Evolutionary conservation across 768 basidiomycete genomes (phyloP).

Genomic region (Coprinellus micaceus): DNA sequence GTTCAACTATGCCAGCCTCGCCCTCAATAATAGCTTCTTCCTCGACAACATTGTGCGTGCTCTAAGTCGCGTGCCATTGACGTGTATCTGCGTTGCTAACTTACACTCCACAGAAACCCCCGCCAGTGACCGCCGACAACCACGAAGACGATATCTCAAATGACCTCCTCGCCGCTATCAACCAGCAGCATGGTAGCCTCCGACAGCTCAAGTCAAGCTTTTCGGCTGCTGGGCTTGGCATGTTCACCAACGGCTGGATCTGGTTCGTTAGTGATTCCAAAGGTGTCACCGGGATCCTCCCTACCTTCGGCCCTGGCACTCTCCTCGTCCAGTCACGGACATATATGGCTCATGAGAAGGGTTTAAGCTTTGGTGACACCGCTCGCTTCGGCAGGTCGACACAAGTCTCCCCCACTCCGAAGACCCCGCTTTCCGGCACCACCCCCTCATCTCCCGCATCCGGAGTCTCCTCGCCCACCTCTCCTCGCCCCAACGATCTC

Average conservation of each 20-base stretch:
- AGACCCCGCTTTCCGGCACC: conserved; percentile 26
- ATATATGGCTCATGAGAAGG: conserved; percentile 22
- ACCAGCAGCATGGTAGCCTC: conserved; percentile 56
- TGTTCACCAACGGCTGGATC: conserved; percentile 77
- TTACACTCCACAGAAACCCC: conserved; percentile 35
- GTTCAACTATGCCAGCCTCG: conserved; percentile 89
- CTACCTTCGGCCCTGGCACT: conserved; percentile 88
- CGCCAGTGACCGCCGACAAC: conserved; percentile 28
- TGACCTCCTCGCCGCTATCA: conserved; percentile 32
- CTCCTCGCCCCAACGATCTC: conserved; percentile 25
- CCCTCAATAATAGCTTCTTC: conserved; percentile 96
- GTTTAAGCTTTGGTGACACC: conserved; percentile 19
- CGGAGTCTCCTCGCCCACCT: conserved; percentile 29
- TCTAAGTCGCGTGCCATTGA: not conserved
- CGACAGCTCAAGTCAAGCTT: conserved; percentile 70
- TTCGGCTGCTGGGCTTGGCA: conserved; percentile 71
- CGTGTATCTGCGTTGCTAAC: conserved; percentile 6
- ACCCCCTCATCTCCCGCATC: conserved; percentile 41
- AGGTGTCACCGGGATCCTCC: conserved; percentile 65
- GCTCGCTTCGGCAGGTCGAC: conserved; percentile 1
- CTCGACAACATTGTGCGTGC: conserved; percentile 74
- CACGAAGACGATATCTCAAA: conserved; percentile 38
- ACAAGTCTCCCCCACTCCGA: conserved; percentile 16
- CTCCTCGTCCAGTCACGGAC: conserved; percentile 67
- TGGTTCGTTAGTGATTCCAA: conserved; percentile 79